These are phyloP conservation scores for Leonotis leonurus DNA, from an alignment of 257 asterid species.

Conservation along the genomic window DNA sequence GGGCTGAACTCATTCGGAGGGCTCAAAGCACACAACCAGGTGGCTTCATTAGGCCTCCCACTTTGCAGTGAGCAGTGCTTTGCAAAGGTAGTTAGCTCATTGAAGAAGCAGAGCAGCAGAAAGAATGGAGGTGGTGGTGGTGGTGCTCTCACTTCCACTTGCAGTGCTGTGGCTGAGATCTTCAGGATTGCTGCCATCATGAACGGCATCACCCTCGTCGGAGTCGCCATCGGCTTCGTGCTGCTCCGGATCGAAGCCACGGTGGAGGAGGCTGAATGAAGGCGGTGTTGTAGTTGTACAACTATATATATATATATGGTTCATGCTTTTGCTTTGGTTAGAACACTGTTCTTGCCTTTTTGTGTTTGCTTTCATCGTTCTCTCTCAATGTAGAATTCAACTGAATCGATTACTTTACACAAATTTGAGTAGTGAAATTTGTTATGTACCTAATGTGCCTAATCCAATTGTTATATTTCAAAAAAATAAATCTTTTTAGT, in stretches of 20 bases:
- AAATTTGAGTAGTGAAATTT: too few species aligned
- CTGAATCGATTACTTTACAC: too few species aligned
- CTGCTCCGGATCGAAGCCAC: slow-evolving; percentile 75
- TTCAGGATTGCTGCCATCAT: slow-evolving; percentile 71
- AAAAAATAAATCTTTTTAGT: too few species aligned
- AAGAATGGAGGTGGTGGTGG: slow-evolving; percentile 10
- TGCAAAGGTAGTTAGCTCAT: slow-evolving; percentile 53
- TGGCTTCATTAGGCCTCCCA: slow-evolving; percentile 53
- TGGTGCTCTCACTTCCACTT: slow-evolving; percentile 53
- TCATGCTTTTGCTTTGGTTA: slow-evolving; percentile 21
- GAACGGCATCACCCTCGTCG: slow-evolving; percentile 52
- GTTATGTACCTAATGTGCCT: too few species aligned
- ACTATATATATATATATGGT: neutral
- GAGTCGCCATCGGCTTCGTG: slow-evolving; percentile 85
- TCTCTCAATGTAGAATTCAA: too few species aligned
- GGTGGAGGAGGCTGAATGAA: slow-evolving; percentile 70
- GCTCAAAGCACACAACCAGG: slow-evolving; percentile 70
- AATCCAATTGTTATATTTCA: too few species aligned
- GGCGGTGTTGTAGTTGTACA: neutral
- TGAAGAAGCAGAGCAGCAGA: slow-evolving; percentile 35
- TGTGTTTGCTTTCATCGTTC: too few species aligned
- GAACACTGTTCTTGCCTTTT: too few species aligned
- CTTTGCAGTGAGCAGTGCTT: slow-evolving; percentile 54
- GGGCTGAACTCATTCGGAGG: slow-evolving; percentile 81
- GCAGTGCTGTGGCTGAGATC: slow-evolving; percentile 59